A percentile compares a stretch with the other conserved stretches of the same genome.
These are phyloP conservation scores for Apiospora sp. DNA, from an alignment of 2,329 filamentous ascomycete species.

Conservation along the genomic window DNA sequence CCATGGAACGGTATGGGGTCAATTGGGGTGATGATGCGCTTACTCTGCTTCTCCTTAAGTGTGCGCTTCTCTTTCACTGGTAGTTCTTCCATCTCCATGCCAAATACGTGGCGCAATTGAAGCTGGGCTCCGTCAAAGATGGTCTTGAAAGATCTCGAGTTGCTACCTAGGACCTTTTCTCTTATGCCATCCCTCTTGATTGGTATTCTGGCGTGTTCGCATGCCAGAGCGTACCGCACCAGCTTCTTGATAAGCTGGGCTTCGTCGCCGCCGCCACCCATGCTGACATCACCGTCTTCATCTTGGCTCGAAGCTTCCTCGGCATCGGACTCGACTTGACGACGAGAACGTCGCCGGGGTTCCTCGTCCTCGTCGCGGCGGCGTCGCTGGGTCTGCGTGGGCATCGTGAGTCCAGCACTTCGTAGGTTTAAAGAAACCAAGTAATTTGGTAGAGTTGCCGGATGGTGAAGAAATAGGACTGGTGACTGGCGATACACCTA, in stretches of 20 bases:
- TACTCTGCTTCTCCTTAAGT: slow-evolving; percentile 75
- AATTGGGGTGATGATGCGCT: slow-evolving; percentile 49
- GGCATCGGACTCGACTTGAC: slow-evolving; percentile 41
- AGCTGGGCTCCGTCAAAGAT: slow-evolving; percentile 82
- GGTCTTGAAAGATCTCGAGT: slow-evolving; percentile 73
- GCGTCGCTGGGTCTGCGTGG: slow-evolving; percentile 40
- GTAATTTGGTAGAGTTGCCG: neutral
- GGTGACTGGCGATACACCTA: neutral
- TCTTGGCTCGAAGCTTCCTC: slow-evolving; percentile 43
- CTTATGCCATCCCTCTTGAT: slow-evolving; percentile 69
- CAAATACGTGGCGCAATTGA: slow-evolving; percentile 76
- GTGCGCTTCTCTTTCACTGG: slow-evolving; percentile 83
- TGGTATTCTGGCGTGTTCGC: slow-evolving; percentile 67
- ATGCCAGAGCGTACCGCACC: slow-evolving; percentile 73
- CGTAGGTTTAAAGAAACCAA: neutral
- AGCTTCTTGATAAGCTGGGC: slow-evolving; percentile 69
- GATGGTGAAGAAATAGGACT: neutral
- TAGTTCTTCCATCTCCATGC: slow-evolving; percentile 91
- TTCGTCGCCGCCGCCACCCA: slow-evolving; percentile 47
- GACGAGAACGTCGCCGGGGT: slow-evolving; percentile 35
- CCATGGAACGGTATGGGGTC: neutral
- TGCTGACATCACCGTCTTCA: slow-evolving; percentile 36
- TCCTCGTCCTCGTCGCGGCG: slow-evolving; percentile 49
- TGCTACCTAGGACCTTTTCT: slow-evolving; percentile 76
- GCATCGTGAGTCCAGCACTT: slow-evolving; percentile 33